These are phyloP conservation scores for Hemisphaericaspora lyxosophila DNA, from an alignment of 1,139 yeast species.

Conservation along the genomic window DNA sequence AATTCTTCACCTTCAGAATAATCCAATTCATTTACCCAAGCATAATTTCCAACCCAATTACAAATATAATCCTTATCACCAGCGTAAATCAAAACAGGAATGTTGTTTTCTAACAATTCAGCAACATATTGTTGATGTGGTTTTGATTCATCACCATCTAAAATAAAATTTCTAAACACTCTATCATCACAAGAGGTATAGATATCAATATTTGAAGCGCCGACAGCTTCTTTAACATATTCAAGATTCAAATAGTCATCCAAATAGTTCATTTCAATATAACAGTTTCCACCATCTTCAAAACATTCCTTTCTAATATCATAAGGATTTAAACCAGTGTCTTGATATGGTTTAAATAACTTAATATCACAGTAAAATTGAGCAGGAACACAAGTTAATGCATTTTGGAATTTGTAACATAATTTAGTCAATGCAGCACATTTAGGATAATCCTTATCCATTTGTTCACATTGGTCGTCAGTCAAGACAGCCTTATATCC, in stretches of 20 bases:
- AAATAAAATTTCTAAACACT: slow-evolving; percentile 74
- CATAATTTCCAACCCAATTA: slow-evolving; percentile 83
- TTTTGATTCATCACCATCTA: slow-evolving; percentile 69
- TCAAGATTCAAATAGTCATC: slow-evolving; percentile 38
- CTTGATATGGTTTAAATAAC: slow-evolving; percentile 20
- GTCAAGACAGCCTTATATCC: slow-evolving; percentile 68
- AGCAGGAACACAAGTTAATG: slow-evolving; percentile 92
- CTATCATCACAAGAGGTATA: slow-evolving; percentile 86
- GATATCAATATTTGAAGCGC: slow-evolving; percentile 78
- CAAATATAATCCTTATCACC: slow-evolving; percentile 87
- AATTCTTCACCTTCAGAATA: slow-evolving; percentile 62
- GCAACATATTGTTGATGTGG: slow-evolving; percentile 74
- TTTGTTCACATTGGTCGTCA: slow-evolving; percentile 58
- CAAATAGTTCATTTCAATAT: slow-evolving; percentile 36
- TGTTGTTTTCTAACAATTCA: slow-evolving; percentile 52
- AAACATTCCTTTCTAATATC: slow-evolving; percentile 84
- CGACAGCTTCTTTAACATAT: slow-evolving; percentile 65
- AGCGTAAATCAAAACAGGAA: slow-evolving; percentile 76
- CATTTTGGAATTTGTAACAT: slow-evolving; percentile 75
- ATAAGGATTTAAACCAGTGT: slow-evolving; percentile 79
- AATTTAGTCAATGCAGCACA: slow-evolving; percentile 76
- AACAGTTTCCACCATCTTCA: slow-evolving; percentile 70
- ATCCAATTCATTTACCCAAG: slow-evolving; percentile 69
- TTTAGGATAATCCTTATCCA: slow-evolving; percentile 63
- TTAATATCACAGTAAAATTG: slow-evolving; percentile 54